Evolutionary conservation across 2,329 filamentous ascomycete genomes (phyloP).

Genomic region (Stromatinia cepivora): DNA sequence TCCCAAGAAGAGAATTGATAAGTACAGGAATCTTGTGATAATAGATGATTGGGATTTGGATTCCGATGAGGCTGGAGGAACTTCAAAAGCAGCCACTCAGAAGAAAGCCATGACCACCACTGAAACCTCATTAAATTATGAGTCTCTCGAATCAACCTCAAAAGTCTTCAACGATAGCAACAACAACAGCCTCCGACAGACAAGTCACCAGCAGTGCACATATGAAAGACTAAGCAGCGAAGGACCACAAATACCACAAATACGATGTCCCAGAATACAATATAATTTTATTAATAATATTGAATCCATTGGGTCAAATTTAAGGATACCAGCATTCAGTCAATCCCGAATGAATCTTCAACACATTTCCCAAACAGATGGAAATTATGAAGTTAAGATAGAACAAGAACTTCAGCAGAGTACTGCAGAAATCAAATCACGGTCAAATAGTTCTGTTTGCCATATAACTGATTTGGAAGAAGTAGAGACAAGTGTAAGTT

Average conservation of each 20-base stretch:
- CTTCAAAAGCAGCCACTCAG: slow-evolving; percentile 11
- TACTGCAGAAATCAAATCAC: not conserved
- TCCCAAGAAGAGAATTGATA: not conserved
- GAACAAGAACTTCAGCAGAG: not conserved
- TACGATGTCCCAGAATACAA: not conserved
- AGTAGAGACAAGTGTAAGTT: not conserved
- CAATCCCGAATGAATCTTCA: slow-evolving; percentile 8
- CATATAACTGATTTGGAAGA: slow-evolving; percentile 10
- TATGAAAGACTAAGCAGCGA: not conserved
- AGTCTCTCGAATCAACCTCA: not conserved
- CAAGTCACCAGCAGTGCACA: not conserved
- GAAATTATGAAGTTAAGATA: not conserved
- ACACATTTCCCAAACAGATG: slow-evolving; percentile 16
- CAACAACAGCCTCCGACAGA: not conserved
- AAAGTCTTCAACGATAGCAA: not conserved
- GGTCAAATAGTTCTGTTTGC: not conserved
- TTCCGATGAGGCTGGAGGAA: slow-evolving; percentile 4
- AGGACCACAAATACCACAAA: not conserved
- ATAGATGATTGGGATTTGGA: not conserved
- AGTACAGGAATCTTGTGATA: not conserved
- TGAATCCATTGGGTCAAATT: not conserved
- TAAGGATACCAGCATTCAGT: not conserved
- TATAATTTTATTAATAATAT: not conserved
- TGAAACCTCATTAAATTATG: not conserved
- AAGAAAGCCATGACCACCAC: slow-evolving; percentile 11